Percentiles rank a stretch among this genome's conserved stretches.
Conservation (phyloP, 2,329 filamentous ascomycete genomes). For the Colletotrichum tamarilloi region DNA sequence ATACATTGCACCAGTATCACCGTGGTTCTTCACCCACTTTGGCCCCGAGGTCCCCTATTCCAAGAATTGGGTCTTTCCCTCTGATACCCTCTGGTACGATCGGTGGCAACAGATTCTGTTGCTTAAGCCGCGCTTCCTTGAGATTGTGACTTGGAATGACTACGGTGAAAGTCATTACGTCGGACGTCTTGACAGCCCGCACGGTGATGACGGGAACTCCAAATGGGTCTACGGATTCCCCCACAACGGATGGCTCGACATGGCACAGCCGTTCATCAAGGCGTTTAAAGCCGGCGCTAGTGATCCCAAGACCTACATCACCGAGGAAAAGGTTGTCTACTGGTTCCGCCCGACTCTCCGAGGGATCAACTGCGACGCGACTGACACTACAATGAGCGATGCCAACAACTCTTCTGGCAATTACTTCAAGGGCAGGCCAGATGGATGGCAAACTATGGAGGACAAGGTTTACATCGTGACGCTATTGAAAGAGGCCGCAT, state of each 20-base stretch:
- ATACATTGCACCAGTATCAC: constrained; percentile 58
- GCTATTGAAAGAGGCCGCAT: neutral
- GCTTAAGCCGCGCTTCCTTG: constrained; percentile 59
- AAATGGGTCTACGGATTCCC: constrained; percentile 60
- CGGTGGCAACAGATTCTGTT: constrained; percentile 63
- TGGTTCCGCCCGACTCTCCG: neutral
- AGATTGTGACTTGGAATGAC: constrained; percentile 59
- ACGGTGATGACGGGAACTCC: constrained; percentile 55
- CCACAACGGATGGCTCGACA: constrained; percentile 63
- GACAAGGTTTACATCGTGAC: neutral
- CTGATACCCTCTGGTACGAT: constrained; percentile 68
- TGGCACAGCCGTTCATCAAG: constrained; percentile 63
- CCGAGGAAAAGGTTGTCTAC: constrained; percentile 36
- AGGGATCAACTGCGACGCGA: neutral
- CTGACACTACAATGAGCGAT: neutral
- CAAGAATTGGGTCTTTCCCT: constrained; percentile 69
- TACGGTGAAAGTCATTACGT: constrained; percentile 68
- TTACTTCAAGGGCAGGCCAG: neutral
- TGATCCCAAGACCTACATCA: constrained; percentile 53
- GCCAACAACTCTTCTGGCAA: neutral
- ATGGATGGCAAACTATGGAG: neutral
- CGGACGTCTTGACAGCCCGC: constrained; percentile 55
- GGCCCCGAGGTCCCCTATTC: constrained; percentile 50
- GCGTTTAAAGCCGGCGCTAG: constrained; percentile 61
- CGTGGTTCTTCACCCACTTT: constrained; percentile 62